These are phyloP conservation scores for Pyrenophora graminea DNA, from an alignment of 2,329 filamentous ascomycete genomes.

Conservation along the genomic window DNA sequence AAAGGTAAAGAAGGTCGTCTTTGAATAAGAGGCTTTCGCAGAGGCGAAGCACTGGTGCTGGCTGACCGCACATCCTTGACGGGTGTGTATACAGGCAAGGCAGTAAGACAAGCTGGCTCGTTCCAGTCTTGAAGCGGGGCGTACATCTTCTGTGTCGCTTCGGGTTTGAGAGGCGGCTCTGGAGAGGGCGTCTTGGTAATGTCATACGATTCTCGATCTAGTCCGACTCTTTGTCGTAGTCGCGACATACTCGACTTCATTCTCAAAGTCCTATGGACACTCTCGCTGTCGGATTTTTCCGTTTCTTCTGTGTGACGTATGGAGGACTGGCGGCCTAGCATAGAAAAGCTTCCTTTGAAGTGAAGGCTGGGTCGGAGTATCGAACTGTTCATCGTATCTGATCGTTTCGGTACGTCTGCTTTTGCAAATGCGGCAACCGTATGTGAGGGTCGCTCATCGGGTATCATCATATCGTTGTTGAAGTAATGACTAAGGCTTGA, in stretches of 20 bases:
- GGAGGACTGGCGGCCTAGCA: slow-evolving; percentile 23
- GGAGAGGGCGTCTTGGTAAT: background rate
- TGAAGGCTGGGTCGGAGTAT: slow-evolving; percentile 34
- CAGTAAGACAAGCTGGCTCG: slow-evolving; percentile 3
- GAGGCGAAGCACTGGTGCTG: background rate
- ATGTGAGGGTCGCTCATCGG: slow-evolving; percentile 35
- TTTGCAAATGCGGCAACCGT: slow-evolving; percentile 29
- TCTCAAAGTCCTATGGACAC: slow-evolving; percentile 8
- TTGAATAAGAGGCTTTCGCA: background rate
- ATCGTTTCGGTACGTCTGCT: slow-evolving; percentile 32
- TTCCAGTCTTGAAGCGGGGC: background rate
- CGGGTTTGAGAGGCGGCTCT: slow-evolving; percentile 1
- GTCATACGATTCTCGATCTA: slow-evolving; percentile 14
- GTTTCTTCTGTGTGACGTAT: slow-evolving; percentile 18
- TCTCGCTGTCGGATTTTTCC: slow-evolving; percentile 6
- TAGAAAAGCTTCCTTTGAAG: slow-evolving; percentile 33
- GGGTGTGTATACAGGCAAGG: slow-evolving; percentile 11
- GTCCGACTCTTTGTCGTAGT: slow-evolving; percentile 22
- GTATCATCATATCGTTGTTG: slow-evolving; percentile 21
- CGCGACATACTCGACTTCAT: slow-evolving; percentile 26
- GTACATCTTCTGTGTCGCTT: slow-evolving; percentile 3
- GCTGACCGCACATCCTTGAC: background rate
- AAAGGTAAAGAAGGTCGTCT: background rate
- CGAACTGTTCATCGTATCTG: slow-evolving; percentile 31
- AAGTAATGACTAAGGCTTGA: slow-evolving; percentile 28